Percentiles rank a stretch among this genome's conserved stretches.
Evolutionary conservation across 345 rosid genomes (phyloP).

Genomic region (Mallotus nudiflorus): DNA sequence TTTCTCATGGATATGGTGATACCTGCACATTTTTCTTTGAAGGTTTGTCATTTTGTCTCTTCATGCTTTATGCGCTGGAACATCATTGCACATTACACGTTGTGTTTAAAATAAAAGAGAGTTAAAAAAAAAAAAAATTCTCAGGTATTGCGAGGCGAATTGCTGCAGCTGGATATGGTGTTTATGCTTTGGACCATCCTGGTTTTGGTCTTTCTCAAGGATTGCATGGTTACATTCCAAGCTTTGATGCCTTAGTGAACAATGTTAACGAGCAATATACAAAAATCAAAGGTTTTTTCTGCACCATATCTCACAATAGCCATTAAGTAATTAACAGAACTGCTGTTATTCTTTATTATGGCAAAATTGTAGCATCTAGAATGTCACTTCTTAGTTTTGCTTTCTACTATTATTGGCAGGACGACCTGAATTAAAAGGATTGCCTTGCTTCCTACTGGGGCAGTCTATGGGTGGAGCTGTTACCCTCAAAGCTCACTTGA

Average conservation of each 20-base stretch:
- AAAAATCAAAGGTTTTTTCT: conserved; percentile 69
- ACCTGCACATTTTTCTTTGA: conserved; percentile 98
- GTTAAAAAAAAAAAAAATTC: not conserved
- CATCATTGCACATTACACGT: not conserved
- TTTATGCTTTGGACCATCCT: conserved; percentile 91
- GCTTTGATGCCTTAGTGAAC: conserved; percentile 69
- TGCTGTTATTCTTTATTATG: not conserved
- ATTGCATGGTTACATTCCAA: conserved; percentile 80
- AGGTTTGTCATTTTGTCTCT: conserved; percentile 51
- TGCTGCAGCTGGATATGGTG: conserved; percentile 67
- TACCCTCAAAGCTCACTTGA: conserved; percentile 73
- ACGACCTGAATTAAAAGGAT: conserved; percentile 62
- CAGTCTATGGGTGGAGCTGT: conserved; percentile 99
- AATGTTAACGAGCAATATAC: conserved; percentile 67
- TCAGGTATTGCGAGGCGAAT: conserved; percentile 79
- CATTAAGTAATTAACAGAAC: not conserved
- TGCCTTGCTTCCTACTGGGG: conserved; percentile 77
- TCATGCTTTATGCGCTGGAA: not conserved
- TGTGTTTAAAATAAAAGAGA: not conserved
- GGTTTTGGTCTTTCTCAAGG: conserved; percentile 95
- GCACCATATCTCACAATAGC: not conserved
- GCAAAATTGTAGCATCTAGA: not conserved
- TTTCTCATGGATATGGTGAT: conserved; percentile 96
- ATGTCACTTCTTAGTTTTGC: conserved; percentile 14
- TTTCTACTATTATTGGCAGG: conserved; percentile 37